Evolutionary conservation across 1,284 basidiomycete genomes (phyloP), one percentile per base, ranked within the genome.

Genomic region (Rhodotorula sp.): DNA sequence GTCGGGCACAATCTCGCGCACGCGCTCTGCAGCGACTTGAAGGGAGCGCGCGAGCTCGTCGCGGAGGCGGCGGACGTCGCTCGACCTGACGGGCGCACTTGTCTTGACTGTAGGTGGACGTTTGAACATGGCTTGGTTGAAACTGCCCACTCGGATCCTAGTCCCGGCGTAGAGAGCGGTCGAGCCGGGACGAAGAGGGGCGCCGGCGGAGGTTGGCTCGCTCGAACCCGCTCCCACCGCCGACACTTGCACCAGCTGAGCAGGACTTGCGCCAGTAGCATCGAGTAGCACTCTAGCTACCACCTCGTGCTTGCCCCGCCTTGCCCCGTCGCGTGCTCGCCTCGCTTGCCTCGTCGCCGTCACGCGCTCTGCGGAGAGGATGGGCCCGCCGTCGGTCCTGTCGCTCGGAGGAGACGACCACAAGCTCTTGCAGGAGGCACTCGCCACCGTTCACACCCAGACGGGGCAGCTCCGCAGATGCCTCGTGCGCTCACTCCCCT

Each of bases 341-440:
- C 41, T 37, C 48, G 6, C 39, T 21, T 32, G n/a, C 22, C 50
- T 63, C 70, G 21, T 50, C 61, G 48, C 36, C 58, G 3, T 25
- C 36, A 8, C 37, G n/a, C n/a, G n/a, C n/a, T 15, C n/a, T 19
- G 59, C 64, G 70, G 62, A 17, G 27, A 29, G 10, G 12, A 54
- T 54, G 53, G 53, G 32, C 32, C 53, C 70, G 32, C 66, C 70
- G 5, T 53, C 41, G 7, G 65, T 59, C 50, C 60, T 44, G 41
- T 62, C 59, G 25, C 32, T 58, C 29, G 64, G 32, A n/a, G n/a
- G n/a, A 8, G 64, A 68, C 53, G 72, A 74, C 37, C 70, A 61
- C 57, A 77, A 77, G 53, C 64, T 72, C 53, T 72, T 79, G 61
- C 65, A 74, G 19, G 78, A 79, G 64, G 71, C 76, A 1, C 71